Percentiles rank a stretch among this genome's conserved stretches.
Evolutionary conservation across 1,139 yeast species (phyloP).

Genomic region (Pichia sp.): DNA sequence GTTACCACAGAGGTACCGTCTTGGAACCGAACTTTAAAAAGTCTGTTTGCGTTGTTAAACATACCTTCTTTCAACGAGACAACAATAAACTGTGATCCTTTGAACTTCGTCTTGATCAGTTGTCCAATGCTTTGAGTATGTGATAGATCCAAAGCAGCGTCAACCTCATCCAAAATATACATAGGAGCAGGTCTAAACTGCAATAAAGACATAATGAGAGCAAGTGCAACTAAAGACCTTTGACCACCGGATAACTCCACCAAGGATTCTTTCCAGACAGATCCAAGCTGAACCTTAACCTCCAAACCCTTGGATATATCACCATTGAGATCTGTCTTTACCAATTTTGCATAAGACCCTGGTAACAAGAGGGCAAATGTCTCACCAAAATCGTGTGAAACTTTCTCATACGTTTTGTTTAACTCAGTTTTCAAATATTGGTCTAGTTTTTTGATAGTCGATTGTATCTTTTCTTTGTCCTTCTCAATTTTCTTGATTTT

Average conservation of each 20-base stretch:
- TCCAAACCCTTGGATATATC: slow-evolving; percentile 91
- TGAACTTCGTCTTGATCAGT: slow-evolving; percentile 87
- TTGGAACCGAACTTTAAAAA: slow-evolving; percentile 89
- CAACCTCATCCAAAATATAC: slow-evolving; percentile 98
- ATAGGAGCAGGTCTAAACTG: slow-evolving; percentile 95
- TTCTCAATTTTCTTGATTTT: slow-evolving; percentile 87
- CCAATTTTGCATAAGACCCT: slow-evolving; percentile 85
- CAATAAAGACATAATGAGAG: slow-evolving; percentile 92
- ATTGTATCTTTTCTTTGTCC: slow-evolving; percentile 86
- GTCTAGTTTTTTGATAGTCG: slow-evolving; percentile 80
- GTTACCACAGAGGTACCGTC: slow-evolving; percentile 95
- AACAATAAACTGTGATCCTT: slow-evolving; percentile 93
- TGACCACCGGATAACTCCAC: slow-evolving; percentile 98
- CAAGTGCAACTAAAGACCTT: slow-evolving; percentile 85
- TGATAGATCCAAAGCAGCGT: slow-evolving; percentile 94
- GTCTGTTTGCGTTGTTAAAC: slow-evolving; percentile 95
- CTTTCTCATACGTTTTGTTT: slow-evolving; percentile 79
- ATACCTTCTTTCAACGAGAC: slow-evolving; percentile 96
- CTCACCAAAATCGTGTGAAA: slow-evolving; percentile 84
- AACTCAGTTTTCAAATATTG: slow-evolving; percentile 83
- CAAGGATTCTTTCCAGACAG: slow-evolving; percentile 92
- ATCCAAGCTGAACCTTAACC: slow-evolving; percentile 85
- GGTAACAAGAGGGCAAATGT: slow-evolving; percentile 88
- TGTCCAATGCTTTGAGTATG: slow-evolving; percentile 98
- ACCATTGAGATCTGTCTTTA: slow-evolving; percentile 61